Conservation (phyloP, 805 yeast genomes). For the Lipomyces orientalis region DNA sequence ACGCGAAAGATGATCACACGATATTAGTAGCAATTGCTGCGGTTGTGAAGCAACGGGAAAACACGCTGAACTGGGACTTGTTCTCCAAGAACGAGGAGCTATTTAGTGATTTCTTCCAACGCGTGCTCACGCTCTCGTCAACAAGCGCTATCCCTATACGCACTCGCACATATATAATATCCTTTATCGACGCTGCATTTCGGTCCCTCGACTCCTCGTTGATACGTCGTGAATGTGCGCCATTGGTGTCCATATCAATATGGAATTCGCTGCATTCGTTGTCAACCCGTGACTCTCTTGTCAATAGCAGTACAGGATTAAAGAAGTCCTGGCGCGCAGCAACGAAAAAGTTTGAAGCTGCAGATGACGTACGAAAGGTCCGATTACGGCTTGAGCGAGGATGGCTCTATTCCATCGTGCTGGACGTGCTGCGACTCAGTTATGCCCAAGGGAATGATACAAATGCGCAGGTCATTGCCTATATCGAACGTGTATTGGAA, state of each 20-base stretch:
- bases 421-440: slow-evolving; percentile 33
- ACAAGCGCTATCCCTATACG: slow-evolving; percentile 19
- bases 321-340: slow-evolving; percentile 40
- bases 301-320: slow-evolving; percentile 36
- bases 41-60: slow-evolving; percentile 29
- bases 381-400: slow-evolving; percentile 38
- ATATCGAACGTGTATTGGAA: slow-evolving; percentile 34
- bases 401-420: slow-evolving; percentile 43
- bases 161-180: slow-evolving; percentile 32
- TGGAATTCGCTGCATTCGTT: slow-evolving; percentile 45
- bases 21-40: slow-evolving; percentile 45
- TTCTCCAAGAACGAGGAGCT: slow-evolving; percentile 39
- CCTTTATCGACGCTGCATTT: slow-evolving; percentile 41
- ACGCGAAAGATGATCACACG: slow-evolving; percentile 51
- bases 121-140: slow-evolving; percentile 38
- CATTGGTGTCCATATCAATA: slow-evolving; percentile 46
- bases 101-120: slow-evolving; percentile 46
- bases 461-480: slow-evolving; percentile 10
- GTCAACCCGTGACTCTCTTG: slow-evolving; percentile 30
- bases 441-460: slow-evolving; percentile 3
- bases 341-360: slow-evolving; percentile 36
- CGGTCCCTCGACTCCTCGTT: slow-evolving; percentile 38
- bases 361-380: slow-evolving; percentile 35
- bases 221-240: slow-evolving; percentile 41
- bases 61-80: slow-evolving; percentile 25